Conservation (phyloP, 768 basidiomycete species). For the Auriscalpium microsporum region DNA sequence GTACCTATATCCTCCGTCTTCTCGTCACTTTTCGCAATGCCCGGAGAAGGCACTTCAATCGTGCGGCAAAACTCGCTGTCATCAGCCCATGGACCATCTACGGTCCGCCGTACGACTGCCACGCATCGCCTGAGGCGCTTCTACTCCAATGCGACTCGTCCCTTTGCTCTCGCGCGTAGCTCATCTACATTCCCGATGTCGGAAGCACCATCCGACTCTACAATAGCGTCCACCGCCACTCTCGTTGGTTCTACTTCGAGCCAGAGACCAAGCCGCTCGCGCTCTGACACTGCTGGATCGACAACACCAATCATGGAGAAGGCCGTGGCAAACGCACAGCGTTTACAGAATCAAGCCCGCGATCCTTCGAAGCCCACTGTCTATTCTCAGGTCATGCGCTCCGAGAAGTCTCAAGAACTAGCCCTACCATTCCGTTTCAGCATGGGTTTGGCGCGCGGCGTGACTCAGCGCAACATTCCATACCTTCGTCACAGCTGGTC, state of each 20-base stretch:
- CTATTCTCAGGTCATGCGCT: constrained; percentile 40
- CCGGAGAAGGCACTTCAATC: constrained; percentile 17
- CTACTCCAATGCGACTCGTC: constrained; percentile 40
- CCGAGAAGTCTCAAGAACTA: constrained; percentile 35
- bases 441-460: constrained; percentile 44
- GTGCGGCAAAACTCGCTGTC: neutral
- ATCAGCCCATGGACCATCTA: constrained; percentile 23
- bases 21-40: constrained; percentile 28
- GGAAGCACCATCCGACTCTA: constrained; percentile 4
- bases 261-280: constrained; percentile 15
- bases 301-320: constrained; percentile 28
- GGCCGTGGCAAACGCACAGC: constrained; percentile 24
- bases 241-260: constrained; percentile 3
- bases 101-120: constrained; percentile 38
- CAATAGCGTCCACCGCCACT: constrained; percentile 9
- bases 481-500: constrained; percentile 92
- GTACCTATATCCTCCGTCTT: constrained; percentile 45
- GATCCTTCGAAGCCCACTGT: constrained; percentile 41
- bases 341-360: constrained; percentile 32
- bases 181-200: constrained; percentile 7
- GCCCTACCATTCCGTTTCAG: constrained; percentile 55
- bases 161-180: constrained; percentile 40
- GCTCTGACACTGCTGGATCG: constrained; percentile 24
- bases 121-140: constrained; percentile 37
- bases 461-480: constrained; percentile 63